Conservation (phyloP, 495 filamentous ascomycete species). For the Rusavskia elegans region DNA sequence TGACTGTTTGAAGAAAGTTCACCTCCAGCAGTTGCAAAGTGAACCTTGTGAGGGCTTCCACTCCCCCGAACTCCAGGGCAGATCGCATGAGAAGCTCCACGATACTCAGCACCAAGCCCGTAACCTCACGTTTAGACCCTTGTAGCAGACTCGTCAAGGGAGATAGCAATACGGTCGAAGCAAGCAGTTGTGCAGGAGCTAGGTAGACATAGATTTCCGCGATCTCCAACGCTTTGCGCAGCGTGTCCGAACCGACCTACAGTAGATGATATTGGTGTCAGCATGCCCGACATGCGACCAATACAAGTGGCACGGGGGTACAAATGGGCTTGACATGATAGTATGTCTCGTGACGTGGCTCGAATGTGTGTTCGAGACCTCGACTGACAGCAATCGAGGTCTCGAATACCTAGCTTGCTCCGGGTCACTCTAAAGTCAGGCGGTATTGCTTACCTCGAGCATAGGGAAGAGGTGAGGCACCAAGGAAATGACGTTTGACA, state of each 20-base stretch:
- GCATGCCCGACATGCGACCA: no score
- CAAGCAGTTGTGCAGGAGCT: constrained; percentile 58
- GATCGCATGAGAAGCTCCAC: constrained; percentile 57
- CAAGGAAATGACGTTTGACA: constrained; percentile 46
- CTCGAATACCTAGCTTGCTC: no score
- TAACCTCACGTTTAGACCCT: constrained; percentile 46
- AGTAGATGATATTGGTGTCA: no score
- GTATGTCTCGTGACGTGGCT: no score
- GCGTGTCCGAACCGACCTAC: constrained; percentile 43
- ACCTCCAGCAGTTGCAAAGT: constrained; percentile 55
- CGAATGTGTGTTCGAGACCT: no score
- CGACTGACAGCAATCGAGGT: no score
- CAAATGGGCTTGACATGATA: no score
- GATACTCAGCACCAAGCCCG: constrained; percentile 45
- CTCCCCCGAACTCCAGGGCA: constrained; percentile 53
- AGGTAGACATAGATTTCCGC: constrained; percentile 67
- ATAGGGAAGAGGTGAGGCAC: constrained; percentile 52
- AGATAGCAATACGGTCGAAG: constrained; percentile 38
- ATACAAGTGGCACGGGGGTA: no score
- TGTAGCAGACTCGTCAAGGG: constrained; percentile 44
- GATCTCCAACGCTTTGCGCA: constrained; percentile 55
- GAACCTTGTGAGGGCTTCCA: constrained; percentile 41
- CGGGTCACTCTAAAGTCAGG: no score
- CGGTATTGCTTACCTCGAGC: constrained; percentile 26
- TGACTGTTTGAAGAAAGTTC: constrained; percentile 46